Conservation (phyloP, 2,329 filamentous ascomycete genomes). For the Malbranchea zuffiana region DNA sequence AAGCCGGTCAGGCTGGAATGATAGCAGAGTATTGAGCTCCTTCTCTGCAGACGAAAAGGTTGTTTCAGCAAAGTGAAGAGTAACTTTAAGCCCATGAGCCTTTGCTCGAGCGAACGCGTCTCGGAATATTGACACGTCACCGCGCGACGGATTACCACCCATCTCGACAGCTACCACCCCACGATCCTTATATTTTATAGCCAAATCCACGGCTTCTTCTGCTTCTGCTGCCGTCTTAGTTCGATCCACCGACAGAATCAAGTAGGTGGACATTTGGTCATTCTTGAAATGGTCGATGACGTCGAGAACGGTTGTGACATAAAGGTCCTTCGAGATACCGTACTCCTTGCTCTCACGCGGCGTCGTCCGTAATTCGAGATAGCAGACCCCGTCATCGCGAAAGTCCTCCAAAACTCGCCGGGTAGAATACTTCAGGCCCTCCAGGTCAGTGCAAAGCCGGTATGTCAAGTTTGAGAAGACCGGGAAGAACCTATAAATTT, state of each 20-base stretch:
- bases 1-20: slow-evolving; percentile 55
- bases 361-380: slow-evolving; percentile 71
- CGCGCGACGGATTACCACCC: slow-evolving; percentile 61
- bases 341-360: slow-evolving; percentile 51
- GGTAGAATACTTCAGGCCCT: slow-evolving; percentile 53
- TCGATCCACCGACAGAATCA: slow-evolving; percentile 68
- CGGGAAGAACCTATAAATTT: slow-evolving; percentile 55
- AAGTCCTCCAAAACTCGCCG: slow-evolving; percentile 56
- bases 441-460: slow-evolving; percentile 54
- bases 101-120: slow-evolving; percentile 50
- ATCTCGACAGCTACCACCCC: slow-evolving; percentile 66
- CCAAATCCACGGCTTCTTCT: slow-evolving; percentile 52
- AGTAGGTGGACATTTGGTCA: slow-evolving; percentile 45
- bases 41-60: slow-evolving; percentile 43
- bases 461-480: slow-evolving; percentile 74
- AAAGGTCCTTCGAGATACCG: slow-evolving; percentile 49
- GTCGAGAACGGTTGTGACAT: slow-evolving; percentile 55
- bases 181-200: slow-evolving; percentile 40
- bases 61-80: slow-evolving; percentile 69
- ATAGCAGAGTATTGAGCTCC: slow-evolving; percentile 55
- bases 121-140: slow-evolving; percentile 50
- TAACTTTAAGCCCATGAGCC: slow-evolving; percentile 48
- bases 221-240: slow-evolving; percentile 50
- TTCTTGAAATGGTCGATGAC: slow-evolving; percentile 47
- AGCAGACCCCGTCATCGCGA: slow-evolving; percentile 58